Evolutionary conservation across 306 rosid genomes (phyloP), one percentile per base, ranked within the genome.

Genomic region (Vigna nakashimae): DNA sequence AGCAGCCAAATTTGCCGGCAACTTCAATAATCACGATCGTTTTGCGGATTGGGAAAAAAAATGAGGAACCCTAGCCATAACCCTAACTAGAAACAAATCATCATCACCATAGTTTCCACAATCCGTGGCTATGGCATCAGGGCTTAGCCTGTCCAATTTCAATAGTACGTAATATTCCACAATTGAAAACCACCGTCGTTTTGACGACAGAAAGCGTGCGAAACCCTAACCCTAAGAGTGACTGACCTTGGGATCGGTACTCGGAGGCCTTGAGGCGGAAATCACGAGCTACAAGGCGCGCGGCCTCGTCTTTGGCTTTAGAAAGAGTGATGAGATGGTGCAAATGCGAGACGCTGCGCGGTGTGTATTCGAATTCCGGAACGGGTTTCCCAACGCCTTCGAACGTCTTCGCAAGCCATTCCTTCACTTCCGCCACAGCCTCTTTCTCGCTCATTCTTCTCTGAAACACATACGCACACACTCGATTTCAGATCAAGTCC

Each of bases 221-320:
- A 18, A 72, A 60, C 30, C 1, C 38, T 76, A 76, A 73, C 15
- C 50, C 15, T 45, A 45, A 45, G 50, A 45, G 50, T 3, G 1
- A 45, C 50, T 45, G 50, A 45, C 98, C 97, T 92, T 95, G 98
- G 36, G 96, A 90, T 64, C 97, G 92, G 83, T 92, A 95, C 48
- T 95, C 98, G 17, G 92, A 78, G 59, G 97, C 95, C 71, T 95
- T 95, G 76, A 85, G 88, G 66, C 96, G 96, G 79, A 84, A 95
- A 86, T 95, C 98, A 22, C 89, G 79, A 80, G 98, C 89, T 36
- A 92, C 93, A 56, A 95, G 83, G 52, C 92, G 91, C 10, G 98
- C 92, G 30, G 98, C 89, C 75, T 91, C 97, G 56, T 92, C 96
- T 74, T 95, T 91, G 76, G 98, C 84, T 55, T 91, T 91, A 49